phyloP scores from a whole-genome alignment of 2,329 filamentous ascomycete species.

The Colletotrichum caudatum region DNA sequence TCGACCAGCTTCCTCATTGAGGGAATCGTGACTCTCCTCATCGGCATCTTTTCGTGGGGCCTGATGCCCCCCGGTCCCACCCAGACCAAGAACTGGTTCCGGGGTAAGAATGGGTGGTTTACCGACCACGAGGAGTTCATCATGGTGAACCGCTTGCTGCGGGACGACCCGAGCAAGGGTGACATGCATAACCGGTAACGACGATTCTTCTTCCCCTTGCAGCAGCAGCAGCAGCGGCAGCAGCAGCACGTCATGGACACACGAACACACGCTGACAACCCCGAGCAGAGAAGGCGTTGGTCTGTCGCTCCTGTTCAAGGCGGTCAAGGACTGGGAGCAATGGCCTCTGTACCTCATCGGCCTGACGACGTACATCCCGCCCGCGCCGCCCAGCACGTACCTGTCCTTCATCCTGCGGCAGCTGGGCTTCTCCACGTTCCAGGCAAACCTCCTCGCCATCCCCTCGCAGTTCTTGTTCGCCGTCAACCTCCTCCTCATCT shows the following conservation, averaged over 20 bases:
- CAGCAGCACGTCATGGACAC: too few species aligned
- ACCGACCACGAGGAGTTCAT: slow-evolving; percentile 70
- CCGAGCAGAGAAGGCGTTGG: slow-evolving; percentile 55
- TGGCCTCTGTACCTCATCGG: slow-evolving; percentile 69
- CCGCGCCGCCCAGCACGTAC: slow-evolving; percentile 57
- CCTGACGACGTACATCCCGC: slow-evolving; percentile 59
- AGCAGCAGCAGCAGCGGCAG: too few species aligned
- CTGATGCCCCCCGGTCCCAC: slow-evolving; percentile 60
- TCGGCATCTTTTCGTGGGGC: slow-evolving; percentile 59
- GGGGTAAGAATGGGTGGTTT: slow-evolving; percentile 72
- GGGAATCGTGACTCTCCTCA: slow-evolving; percentile 54
- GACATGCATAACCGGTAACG: slow-evolving; percentile 69
- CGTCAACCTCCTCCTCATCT: slow-evolving; percentile 60
- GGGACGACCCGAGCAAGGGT: slow-evolving; percentile 71
- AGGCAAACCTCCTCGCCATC: slow-evolving; percentile 60
- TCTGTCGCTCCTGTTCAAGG: slow-evolving; percentile 61
- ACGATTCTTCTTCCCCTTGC: slow-evolving; percentile 3
- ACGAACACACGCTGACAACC: neutral
- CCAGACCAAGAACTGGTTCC: slow-evolving; percentile 67
- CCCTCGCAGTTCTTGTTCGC: slow-evolving; percentile 59
- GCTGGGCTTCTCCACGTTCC: slow-evolving; percentile 59
- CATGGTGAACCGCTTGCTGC: slow-evolving; percentile 69
- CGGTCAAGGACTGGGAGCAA: slow-evolving; percentile 69
- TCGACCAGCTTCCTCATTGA: slow-evolving; percentile 63
- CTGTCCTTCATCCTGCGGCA: slow-evolving; percentile 58